phyloP scores from a whole-genome alignment of 2,329 filamentous ascomycete species.

The Hypoxylon sp. region DNA sequence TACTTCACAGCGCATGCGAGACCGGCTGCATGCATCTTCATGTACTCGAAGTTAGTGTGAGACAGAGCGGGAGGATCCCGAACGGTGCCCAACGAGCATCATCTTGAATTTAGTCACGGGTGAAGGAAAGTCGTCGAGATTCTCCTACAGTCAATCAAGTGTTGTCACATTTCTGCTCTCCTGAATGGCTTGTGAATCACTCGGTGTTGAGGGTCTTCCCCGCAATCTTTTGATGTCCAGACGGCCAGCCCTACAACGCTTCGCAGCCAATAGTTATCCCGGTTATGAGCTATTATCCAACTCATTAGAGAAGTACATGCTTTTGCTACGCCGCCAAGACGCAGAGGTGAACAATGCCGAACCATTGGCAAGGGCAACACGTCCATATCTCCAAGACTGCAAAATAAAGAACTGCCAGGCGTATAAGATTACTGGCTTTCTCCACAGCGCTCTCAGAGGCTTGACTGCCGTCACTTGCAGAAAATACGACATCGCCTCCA shows the following conservation, averaged over 20 bases:
- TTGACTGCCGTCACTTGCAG: constrained; percentile 38
- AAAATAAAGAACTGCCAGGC: constrained; percentile 5
- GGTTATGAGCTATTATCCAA: constrained; percentile 18
- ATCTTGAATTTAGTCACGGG: neutral
- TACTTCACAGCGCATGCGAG: constrained; percentile 18
- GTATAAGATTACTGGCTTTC: constrained; percentile 35
- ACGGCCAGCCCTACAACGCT: neutral
- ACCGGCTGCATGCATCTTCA: constrained; percentile 19
- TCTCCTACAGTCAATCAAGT: too few relatives aligned
- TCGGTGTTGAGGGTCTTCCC: constrained; percentile 12
- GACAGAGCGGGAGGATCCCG: constrained; percentile 16
- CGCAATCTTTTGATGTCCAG: constrained; percentile 15
- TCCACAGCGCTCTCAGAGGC: constrained; percentile 23
- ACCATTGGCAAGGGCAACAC: constrained; percentile 6
- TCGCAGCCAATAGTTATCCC: constrained; percentile 26
- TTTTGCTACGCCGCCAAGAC: constrained; percentile 30
- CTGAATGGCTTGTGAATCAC: neutral
- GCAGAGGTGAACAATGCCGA: constrained; percentile 23
- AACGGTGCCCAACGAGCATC: neutral
- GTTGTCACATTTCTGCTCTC: too few relatives aligned
- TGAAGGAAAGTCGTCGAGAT: neutral
- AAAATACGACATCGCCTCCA: constrained; percentile 22
- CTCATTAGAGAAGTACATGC: constrained; percentile 15
- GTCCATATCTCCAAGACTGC: neutral
- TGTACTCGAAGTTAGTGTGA: constrained; percentile 11